Percentiles rank a stretch among this genome's conserved stretches.
phyloP scores from a whole-genome alignment of 192 early-diverging fungal genomes.

The Coemansia sp. region DNA sequence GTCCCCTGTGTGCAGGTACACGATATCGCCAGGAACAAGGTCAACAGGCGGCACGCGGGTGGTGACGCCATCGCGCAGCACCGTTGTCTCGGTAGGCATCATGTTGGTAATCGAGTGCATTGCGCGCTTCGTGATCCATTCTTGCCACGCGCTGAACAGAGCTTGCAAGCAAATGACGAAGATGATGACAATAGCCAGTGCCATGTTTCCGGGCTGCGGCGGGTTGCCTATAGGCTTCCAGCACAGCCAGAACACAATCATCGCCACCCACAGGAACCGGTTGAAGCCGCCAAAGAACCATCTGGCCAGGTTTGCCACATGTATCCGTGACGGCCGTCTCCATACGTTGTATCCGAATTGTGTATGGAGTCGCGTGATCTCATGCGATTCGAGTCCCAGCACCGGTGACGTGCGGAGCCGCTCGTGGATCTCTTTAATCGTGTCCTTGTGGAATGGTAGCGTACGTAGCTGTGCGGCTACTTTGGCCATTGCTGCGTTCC shows the following conservation, averaged over 20 bases:
- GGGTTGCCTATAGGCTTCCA: conserved; percentile 64
- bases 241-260: conserved; percentile 64
- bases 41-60: conserved; percentile 55
- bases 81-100: conserved; percentile 62
- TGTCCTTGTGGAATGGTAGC: conserved; percentile 22
- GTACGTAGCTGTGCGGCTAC: conserved; percentile 32
- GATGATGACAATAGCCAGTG: conserved; percentile 60
- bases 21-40: conserved; percentile 76
- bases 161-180: conserved; percentile 69
- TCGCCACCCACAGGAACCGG: conserved; percentile 65
- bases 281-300: conserved; percentile 74
- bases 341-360: conserved; percentile 25
- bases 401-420: conserved; percentile 26
- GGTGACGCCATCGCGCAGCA: conserved; percentile 66
- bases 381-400: conserved; percentile 22
- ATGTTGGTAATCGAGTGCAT: conserved; percentile 75
- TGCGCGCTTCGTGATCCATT: conserved; percentile 65
- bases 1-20: conserved; percentile 64
- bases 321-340: conserved; percentile 6
- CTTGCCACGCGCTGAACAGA: conserved; percentile 68
- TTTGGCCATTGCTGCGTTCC: conserved; percentile 15
- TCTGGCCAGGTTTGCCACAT: conserved; percentile 11
- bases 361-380: conserved; percentile 10
- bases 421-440: conserved; percentile 15
- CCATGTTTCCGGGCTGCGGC: conserved; percentile 60